Percentiles rank a stretch among this genome's conserved stretches.
Evolutionary conservation across 2,329 filamentous ascomycete genomes (phyloP).

Genomic region (Aspergillus udagawae): DNA sequence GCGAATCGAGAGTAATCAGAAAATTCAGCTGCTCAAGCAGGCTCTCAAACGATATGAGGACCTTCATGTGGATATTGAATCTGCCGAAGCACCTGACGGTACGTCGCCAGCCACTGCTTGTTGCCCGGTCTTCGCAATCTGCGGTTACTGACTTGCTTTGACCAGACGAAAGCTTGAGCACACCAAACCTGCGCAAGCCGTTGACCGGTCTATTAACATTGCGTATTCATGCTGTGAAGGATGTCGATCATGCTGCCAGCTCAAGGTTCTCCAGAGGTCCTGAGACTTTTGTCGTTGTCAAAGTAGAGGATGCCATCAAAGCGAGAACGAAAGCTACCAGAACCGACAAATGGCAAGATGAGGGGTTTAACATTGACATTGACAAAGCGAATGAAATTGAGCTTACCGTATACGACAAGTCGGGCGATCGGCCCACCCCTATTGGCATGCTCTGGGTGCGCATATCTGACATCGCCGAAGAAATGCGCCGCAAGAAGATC

Average conservation of each 20-base stretch:
- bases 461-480: constrained; percentile 94
- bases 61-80: constrained; percentile 88
- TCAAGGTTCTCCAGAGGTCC: constrained; percentile 83
- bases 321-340: constrained; percentile 81
- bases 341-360: constrained; percentile 86
- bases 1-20: constrained; percentile 92
- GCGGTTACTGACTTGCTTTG: constrained; percentile 22
- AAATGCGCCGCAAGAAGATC: constrained; percentile 95
- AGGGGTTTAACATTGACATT: constrained; percentile 86
- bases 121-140: neutral
- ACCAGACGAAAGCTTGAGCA: constrained; percentile 91
- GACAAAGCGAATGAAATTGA: constrained; percentile 99
- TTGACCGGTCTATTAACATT: constrained; percentile 85
- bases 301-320: constrained; percentile 91
- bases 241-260: constrained; percentile 85
- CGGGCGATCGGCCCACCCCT: constrained; percentile 81
- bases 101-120: constrained; percentile 32
- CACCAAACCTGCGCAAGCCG: constrained; percentile 92
- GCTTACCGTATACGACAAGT: constrained; percentile 94
- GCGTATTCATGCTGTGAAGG: constrained; percentile 81
- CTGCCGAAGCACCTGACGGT: constrained; percentile 76
- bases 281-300: constrained; percentile 93
- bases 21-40: constrained; percentile 93
- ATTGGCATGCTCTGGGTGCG: constrained; percentile 95
- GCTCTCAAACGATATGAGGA: constrained; percentile 96